Evolutionary conservation across 495 filamentous ascomycete genomes (phyloP).

Genomic region (Talaromyces liani): DNA sequence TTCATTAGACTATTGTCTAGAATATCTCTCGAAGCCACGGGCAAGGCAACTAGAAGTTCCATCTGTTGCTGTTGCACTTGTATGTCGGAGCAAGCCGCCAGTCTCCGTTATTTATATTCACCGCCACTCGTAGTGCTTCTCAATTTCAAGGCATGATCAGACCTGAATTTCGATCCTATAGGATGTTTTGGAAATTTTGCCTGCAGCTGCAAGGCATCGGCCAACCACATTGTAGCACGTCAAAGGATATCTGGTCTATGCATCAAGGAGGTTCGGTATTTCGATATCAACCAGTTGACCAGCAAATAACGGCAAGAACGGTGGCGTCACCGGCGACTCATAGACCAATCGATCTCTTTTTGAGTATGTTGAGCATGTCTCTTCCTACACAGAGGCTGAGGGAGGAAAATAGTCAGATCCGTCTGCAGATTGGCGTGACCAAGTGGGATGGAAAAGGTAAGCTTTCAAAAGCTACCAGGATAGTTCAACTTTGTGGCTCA

Average conservation of each 20-base stretch:
- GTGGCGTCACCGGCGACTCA: not conserved
- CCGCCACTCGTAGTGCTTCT: not conserved
- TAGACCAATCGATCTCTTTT: not conserved
- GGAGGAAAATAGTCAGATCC: not conserved
- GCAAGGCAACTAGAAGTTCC: not conserved
- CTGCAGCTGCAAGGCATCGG: not conserved
- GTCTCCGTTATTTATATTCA: not conserved
- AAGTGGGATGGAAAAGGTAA: not conserved
- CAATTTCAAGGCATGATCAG: not conserved
- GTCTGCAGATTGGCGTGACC: not conserved
- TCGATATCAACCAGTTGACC: not conserved
- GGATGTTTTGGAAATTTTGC: not conserved
- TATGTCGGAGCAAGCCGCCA: not conserved
- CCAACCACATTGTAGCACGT: slow-evolving; percentile 1
- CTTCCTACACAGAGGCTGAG: not conserved
- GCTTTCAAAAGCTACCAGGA: not conserved
- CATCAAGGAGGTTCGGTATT: not conserved
- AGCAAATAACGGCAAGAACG: not conserved
- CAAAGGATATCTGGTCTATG: not conserved
- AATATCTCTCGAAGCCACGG: not conserved
- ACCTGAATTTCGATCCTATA: not conserved
- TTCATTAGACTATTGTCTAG: not conserved
- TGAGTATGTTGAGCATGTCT: not conserved
- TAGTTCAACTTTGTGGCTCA: not conserved
- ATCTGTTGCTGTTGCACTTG: not conserved